Evolutionary conservation across 169 alveolate genomes (phyloP), one percentile per base, ranked within the genome.

Genomic region (Plasmodium adleri): DNA sequence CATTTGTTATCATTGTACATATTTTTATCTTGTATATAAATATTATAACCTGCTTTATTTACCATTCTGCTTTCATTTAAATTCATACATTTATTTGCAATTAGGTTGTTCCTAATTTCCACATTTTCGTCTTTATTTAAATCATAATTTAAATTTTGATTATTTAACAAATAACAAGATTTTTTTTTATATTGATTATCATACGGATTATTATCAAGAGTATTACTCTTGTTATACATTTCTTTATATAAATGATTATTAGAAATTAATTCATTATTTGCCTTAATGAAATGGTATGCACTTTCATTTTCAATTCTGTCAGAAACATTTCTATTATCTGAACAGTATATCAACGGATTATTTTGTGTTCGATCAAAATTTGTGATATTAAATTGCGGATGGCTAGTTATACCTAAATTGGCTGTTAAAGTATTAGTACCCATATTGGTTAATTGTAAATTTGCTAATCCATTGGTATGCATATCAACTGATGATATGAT

Each of bases 21-120:
- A 74, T 45, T 6, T 22, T 26, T 50, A 8, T 15, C 26, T n/a
- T n/a, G 50, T 15, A 10, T 2, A 39, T 43, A 74, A 8, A 45
- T 39, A 74, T 74, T 62, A n/a, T 74, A 58, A 50, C 88, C 63
- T 6, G 64, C 7, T 20, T 74, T 74, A 59, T 43, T 59, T 12
- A 60, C 15, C 47, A 17, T 10, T n/a, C 63, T 74, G 12, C 26
- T n/a, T 60, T 74, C 74, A 43, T 50, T 74, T 59, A 60, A 39
- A 50, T 74, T 62, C n/a, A 15, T 5, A 12, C 39, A 8, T 26
- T 59, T 58, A 39, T 74, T 32, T 10, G 26, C 39, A 24, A 26
- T 17, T 28, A 26, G 13, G 3, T 66, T 28, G 6, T 9, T 66
- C 43, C 56, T 66, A 4, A 4, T 24, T 66, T 39, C 56, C 15